Percentiles rank a stretch among this genome's conserved stretches.
These are phyloP conservation scores for Sphenostylis stenocarpa DNA, from an alignment of 306 rosid species.

Conservation along the genomic window DNA sequence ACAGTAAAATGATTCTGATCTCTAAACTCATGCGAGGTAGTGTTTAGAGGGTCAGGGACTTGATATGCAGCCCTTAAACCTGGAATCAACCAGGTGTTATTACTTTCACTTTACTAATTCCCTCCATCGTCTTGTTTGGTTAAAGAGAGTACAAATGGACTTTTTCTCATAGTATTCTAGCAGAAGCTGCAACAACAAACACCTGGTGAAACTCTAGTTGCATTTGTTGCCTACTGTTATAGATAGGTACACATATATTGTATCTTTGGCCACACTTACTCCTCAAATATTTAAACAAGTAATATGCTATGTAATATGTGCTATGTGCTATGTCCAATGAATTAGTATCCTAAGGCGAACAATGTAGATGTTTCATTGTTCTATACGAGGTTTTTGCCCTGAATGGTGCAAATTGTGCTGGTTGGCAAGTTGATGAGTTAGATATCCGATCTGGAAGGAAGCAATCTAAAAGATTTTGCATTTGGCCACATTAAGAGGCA, in stretches of 20 bases:
- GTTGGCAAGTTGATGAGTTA: conserved; percentile 69
- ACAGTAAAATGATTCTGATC: not conserved
- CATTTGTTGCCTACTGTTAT: not conserved
- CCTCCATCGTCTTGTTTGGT: not conserved
- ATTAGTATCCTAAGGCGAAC: conserved; percentile 10
- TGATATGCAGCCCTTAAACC: conserved; percentile 50
- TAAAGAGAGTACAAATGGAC: conserved; percentile 8
- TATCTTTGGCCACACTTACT: not conserved
- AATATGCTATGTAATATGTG: too few species aligned
- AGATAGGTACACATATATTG: not conserved
- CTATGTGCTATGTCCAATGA: conserved; percentile 15
- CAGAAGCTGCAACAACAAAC: conserved; percentile 1
- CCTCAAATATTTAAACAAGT: conserved; percentile 9
- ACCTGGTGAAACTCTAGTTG: conserved; percentile 18
- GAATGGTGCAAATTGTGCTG: conserved; percentile 31
- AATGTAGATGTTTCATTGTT: conserved; percentile 10
- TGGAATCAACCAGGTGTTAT: conserved; percentile 42
- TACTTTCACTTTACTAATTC: not conserved
- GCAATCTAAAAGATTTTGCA: conserved; percentile 44
- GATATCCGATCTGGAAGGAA: conserved; percentile 31
- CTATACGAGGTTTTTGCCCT: conserved; percentile 9
- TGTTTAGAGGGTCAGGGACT: conserved; percentile 32
- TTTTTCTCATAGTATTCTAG: conserved; percentile 1
- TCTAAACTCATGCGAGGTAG: conserved; percentile 33
- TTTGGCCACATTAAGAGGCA: conserved; percentile 61